phyloP scores from a whole-genome alignment of 2,329 filamentous ascomycete genomes.

The Aspergillus sp. region DNA sequence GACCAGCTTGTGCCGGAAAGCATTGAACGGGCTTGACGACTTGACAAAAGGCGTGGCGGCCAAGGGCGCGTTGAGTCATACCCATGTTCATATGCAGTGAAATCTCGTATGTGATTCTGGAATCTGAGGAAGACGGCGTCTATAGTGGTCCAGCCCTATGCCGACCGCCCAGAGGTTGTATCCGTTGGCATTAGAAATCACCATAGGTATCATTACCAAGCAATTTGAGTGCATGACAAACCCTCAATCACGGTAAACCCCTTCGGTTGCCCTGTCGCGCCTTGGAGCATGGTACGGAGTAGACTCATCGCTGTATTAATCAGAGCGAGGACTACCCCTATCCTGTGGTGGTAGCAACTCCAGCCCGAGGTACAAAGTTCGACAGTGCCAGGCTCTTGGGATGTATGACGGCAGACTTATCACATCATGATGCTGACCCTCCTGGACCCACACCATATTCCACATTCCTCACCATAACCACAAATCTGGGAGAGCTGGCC shows the following conservation, averaged over 20 bases:
- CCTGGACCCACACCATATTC: neutral
- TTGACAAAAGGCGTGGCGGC: too few relatives aligned
- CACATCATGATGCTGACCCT: conserved; percentile 1
- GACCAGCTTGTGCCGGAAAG: neutral
- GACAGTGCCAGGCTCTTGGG: neutral
- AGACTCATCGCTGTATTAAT: neutral
- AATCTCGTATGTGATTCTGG: neutral
- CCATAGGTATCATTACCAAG: neutral
- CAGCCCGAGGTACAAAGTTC: neutral
- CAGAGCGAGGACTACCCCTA: neutral
- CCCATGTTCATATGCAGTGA: neutral
- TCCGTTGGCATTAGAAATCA: neutral
- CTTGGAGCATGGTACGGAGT: neutral
- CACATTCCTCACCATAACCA: neutral
- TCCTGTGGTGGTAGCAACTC: neutral
- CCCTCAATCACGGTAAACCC: too few relatives aligned
- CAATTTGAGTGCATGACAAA: neutral
- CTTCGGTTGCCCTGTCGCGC: too few relatives aligned
- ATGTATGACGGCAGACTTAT: conserved; percentile 1
- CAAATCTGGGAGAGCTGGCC: neutral
- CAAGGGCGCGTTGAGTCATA: neutral
- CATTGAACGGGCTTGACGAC: neutral
- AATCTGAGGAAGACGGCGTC: neutral
- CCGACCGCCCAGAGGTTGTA: neutral
- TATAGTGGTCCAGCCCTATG: neutral